Base-by-base conservation (phyloP, 2,329 filamentous ascomycete genomes). In the Ascochyta fabae region DNA sequence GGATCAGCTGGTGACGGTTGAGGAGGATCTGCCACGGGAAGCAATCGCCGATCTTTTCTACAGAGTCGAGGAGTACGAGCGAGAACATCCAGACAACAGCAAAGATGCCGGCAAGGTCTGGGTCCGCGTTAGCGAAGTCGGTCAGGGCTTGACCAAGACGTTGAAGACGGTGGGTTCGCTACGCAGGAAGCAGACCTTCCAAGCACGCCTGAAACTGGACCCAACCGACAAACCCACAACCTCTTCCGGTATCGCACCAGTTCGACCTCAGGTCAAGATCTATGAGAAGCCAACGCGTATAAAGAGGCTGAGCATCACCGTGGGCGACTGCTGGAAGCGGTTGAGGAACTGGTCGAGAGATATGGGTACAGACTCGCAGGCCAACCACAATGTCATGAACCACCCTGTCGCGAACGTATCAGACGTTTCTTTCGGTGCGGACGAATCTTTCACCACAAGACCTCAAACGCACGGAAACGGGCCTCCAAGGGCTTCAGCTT, bases 301-400 rank as follows among this genome's bases (percentile, higher is more conserved):
- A 9, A 55, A 46, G 36, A 40, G 52, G 46, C 15, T 50, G 7
- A 15, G 38, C 6, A 49, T 55, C 16, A 41, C 31, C 3, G 41
- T 31, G 7, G 22, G 45, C 6, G 46, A 55, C 9, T 46, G 22
- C 23, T 55, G 52, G 52, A 40, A 41, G 10, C 38, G 35, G 24
- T 41, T 49, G n/a, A 36, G 52, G n/a, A 55, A 46, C 9, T 33
- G 52, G 34, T 48, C 52, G 7, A 40, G 45, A n/a, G 35, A 45
- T 6, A 54, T 34, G 9, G 40, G 48, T 13, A 54, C 45, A 4
- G 45, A 44, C 40, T n/a, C 41, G 12, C 41, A 38, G 15, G 27
- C 27, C 7, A 42, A 12, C 2, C 19, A 24, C 16, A 29, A 27
- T 6, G 7, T 24, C 6, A 5, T 26, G 2, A n/a, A 33, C 6